Base-by-base conservation (phyloP, 2,329 filamentous ascomycete genomes). In the Paecilomyces formosus region DNA sequence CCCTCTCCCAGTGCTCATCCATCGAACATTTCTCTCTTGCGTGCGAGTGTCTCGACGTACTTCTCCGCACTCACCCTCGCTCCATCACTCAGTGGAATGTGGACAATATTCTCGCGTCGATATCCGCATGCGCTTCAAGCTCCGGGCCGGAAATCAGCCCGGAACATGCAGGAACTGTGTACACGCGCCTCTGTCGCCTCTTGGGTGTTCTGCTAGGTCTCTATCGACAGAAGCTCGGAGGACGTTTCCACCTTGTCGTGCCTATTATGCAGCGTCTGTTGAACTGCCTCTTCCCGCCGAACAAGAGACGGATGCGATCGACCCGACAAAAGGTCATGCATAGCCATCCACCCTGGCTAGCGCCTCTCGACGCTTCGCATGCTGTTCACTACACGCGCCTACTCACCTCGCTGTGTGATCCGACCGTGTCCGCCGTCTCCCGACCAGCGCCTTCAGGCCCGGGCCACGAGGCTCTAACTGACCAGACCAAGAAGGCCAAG, bases 361-460 rank as follows among this genome's bases (percentile, higher is more conserved):
- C 66, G 11, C 67, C 66, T 5, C 73, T 79, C 28, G 68, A 71
- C 9, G 64, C 74, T 15, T 71, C 74, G 18, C 80, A 82, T 58
- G 81, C 80, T 2, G 70, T 74, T 1, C 74, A 79, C 49, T 83
- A 81, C 63, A 77, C 82, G 1, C 79, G 82, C 9, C 72, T 87
- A 8, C 76, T 87, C 22, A 80, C 80, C n/a, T 80, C 82, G 0
- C 78, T 87, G 55, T 85, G 82, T 72, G 83, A 84, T 56, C 85
- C 85, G 0, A 84, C 84, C 0, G 79, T 83, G 53, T 83, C 82
- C 0, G 79, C 82, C 1, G 80, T 84, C 3, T 73, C 79, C 13
- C 68, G 70, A 15, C 68, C 70, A 6, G 65, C 65, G 7, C 69
- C 71, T 26, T 60, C 65, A 4, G 66, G 68, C 3, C 63, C 67